Conservation (phyloP, 352 stramenopile genomes). For the Globisporangium paroecandrum region DNA sequence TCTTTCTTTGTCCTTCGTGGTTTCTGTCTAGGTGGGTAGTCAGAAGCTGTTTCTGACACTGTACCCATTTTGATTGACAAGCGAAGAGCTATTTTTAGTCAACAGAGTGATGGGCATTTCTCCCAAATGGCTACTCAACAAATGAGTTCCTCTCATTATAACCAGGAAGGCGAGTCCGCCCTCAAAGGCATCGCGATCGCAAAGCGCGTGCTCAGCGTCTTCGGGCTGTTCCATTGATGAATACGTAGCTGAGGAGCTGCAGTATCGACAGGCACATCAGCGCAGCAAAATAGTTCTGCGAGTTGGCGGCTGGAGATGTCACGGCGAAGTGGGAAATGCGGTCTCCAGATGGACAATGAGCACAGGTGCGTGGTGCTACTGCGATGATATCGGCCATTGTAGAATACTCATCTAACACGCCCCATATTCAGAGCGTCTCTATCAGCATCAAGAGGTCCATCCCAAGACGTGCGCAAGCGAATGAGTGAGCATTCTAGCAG, state of each 20-base stretch:
- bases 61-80: conserved; percentile 12
- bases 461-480: conserved; percentile 39
- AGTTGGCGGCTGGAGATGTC: background rate
- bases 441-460: conserved; percentile 16
- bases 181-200: background rate
- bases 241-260: background rate
- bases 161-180: too few species aligned
- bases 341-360: conserved; percentile 5
- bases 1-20: background rate
- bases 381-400: too few species aligned
- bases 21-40: background rate
- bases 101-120: background rate
- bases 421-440: conserved; percentile 6
- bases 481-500: conserved; percentile 26
- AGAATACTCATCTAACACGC: background rate
- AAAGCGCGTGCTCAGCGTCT: background rate
- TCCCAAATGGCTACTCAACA: conserved; percentile 7
- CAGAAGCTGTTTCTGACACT: background rate
- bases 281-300: background rate
- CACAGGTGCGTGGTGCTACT: background rate
- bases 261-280: background rate
- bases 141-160: background rate
- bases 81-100: conserved; percentile 7
- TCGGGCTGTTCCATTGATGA: background rate
- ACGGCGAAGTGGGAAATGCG: background rate